A percentile compares a stretch with the other conserved stretches of the same genome.
phyloP scores from a whole-genome alignment of 2,329 filamentous ascomycete species.

The Fusarium papillatum region DNA sequence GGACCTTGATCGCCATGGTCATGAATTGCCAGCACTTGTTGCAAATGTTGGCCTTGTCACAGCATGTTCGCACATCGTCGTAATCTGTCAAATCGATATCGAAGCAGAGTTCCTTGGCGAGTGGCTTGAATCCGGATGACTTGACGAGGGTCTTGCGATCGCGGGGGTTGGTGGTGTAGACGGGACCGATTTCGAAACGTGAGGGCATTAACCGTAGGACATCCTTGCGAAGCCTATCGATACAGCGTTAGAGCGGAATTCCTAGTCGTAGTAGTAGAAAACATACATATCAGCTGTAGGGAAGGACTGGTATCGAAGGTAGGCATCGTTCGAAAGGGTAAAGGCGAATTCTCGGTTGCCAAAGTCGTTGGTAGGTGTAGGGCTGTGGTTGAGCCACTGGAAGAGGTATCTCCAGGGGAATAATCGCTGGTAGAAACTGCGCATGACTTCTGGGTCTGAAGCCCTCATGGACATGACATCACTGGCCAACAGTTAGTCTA shows the following conservation, averaged over 20 bases:
- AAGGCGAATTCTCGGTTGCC: conserved; percentile 96
- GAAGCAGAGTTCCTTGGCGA: conserved; percentile 96
- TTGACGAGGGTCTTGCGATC: conserved; percentile 92
- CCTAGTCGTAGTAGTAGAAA: too few species aligned
- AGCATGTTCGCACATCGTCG: conserved; percentile 96
- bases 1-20: conserved; percentile 96
- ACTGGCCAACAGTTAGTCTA: conserved; percentile 39
- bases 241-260: conserved; percentile 11
- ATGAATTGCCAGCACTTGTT: conserved; percentile 97
- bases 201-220: conserved; percentile 89
- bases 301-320: conserved; percentile 89
- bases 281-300: conserved; percentile 65
- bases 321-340: conserved; percentile 92
- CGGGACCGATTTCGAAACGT: conserved; percentile 98
- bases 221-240: conserved; percentile 84
- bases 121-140: conserved; percentile 84
- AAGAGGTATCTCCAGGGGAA: conserved; percentile 97
- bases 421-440: conserved; percentile 93
- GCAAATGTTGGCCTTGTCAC: conserved; percentile 93
- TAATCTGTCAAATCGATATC: conserved; percentile 99
- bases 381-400: conserved; percentile 97
- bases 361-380: conserved; percentile 89
- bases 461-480: conserved; percentile 57
- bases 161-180: conserved; percentile 93
- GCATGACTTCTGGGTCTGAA: conserved; percentile 88